Percentiles rank a stretch among this genome's conserved stretches.
These are phyloP conservation scores for Penicillium sp. DNA, from an alignment of 2,329 filamentous ascomycete species.

Conservation along the genomic window DNA sequence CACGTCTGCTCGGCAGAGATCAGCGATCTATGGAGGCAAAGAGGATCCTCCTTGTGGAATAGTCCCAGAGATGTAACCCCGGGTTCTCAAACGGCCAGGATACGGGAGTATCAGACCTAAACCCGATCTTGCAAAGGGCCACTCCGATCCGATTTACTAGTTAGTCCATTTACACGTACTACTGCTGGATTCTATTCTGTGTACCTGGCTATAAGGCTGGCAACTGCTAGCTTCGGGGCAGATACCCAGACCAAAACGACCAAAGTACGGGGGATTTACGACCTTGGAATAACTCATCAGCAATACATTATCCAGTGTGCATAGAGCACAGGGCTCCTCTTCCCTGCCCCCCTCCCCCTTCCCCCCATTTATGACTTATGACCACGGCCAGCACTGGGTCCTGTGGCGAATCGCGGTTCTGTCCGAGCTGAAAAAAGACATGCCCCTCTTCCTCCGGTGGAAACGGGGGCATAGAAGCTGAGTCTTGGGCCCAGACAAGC, in stretches of 20 bases:
- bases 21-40: constrained; percentile 15
- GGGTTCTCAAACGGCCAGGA: constrained; percentile 8
- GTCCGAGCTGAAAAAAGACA: constrained; percentile 17
- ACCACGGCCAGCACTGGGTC: constrained; percentile 14
- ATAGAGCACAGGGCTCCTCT: constrained; percentile 7
- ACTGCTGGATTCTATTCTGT: background rate
- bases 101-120: constrained; percentile 18
- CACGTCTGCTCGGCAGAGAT: constrained; percentile 6
- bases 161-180: background rate
- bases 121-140: constrained; percentile 12
- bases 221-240: background rate
- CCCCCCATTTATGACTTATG: constrained; percentile 4
- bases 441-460: background rate
- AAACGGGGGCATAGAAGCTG: background rate
- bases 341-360: too few species aligned
- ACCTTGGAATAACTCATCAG: background rate
- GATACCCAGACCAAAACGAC: background rate
- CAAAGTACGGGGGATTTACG: constrained; percentile 15
- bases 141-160: constrained; percentile 1
- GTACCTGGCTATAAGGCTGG: constrained; percentile 6
- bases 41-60: constrained; percentile 8
- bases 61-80: constrained; percentile 11
- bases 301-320: constrained; percentile 3
- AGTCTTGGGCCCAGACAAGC: constrained; percentile 15
- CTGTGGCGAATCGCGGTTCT: constrained; percentile 25